phyloP scores from a whole-genome alignment of 495 filamentous ascomycete genomes.

The Recurvomyces mirabilis region DNA sequence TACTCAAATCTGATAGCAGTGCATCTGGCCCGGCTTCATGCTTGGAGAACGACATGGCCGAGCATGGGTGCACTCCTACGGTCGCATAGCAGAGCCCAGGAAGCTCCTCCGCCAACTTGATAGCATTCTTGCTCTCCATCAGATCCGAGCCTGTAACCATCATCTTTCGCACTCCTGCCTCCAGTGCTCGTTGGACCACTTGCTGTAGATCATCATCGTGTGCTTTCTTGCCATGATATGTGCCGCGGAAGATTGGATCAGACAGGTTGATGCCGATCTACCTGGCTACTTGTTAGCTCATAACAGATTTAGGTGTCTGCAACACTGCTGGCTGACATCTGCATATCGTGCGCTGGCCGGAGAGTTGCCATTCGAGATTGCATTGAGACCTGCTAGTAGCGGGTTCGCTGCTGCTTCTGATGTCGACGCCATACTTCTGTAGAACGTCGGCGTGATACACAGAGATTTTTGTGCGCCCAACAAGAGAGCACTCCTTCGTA shows the following conservation, averaged over 20 bases:
- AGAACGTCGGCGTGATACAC: no score
- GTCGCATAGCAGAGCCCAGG: slow-evolving; percentile 76
- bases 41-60: slow-evolving; percentile 54
- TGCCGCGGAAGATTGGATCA: slow-evolving; percentile 73
- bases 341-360: slow-evolving; percentile 40
- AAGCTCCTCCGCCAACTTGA: slow-evolving; percentile 60
- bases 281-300: slow-evolving; percentile 2
- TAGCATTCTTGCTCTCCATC: slow-evolving; percentile 59
- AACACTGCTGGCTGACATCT: slow-evolving; percentile 39
- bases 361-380: slow-evolving; percentile 3
- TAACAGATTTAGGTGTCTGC: slow-evolving; percentile 15
- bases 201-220: slow-evolving; percentile 70
- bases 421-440: no score
- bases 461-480: no score
- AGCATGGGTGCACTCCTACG: slow-evolving; percentile 87
- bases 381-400: slow-evolving; percentile 7
- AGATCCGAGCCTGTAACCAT: slow-evolving; percentile 92
- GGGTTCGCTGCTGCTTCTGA: no score
- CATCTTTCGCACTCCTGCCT: slow-evolving; percentile 72
- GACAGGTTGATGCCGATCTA: slow-evolving; percentile 88
- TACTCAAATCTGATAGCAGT: slow-evolving; percentile 41
- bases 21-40: slow-evolving; percentile 43
- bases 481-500: no score
- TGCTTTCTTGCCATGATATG: slow-evolving; percentile 68
- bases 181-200: slow-evolving; percentile 62